Evolutionary conservation across 2,329 filamentous ascomycete species (phyloP).

Genomic region (Sclerotiophoma versabilis): DNA sequence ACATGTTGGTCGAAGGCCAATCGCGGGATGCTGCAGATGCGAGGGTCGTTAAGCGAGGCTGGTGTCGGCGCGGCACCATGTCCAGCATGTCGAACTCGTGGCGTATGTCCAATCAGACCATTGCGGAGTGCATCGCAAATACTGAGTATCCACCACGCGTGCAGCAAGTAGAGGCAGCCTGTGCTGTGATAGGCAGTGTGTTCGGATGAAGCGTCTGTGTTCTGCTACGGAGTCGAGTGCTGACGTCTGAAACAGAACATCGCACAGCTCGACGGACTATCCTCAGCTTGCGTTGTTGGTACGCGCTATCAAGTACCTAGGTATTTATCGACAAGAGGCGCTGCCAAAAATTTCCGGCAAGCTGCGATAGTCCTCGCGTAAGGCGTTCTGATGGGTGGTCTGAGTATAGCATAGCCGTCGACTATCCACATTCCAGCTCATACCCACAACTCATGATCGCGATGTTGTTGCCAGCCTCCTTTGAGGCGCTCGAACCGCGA

Average conservation of each 20-base stretch:
- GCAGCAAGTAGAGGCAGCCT: slow-evolving; percentile 43
- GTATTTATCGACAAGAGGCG: slow-evolving; percentile 71
- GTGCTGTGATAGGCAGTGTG: slow-evolving; percentile 48
- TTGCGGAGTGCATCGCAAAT: slow-evolving; percentile 26
- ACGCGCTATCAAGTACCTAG: slow-evolving; percentile 69
- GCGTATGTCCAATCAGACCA: slow-evolving; percentile 32
- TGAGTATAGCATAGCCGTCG: slow-evolving; percentile 44
- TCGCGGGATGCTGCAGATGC: slow-evolving; percentile 15
- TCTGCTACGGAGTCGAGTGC: slow-evolving; percentile 77
- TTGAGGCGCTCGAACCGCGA: slow-evolving; percentile 7
- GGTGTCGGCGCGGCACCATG: slow-evolving; percentile 30
- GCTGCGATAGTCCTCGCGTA: slow-evolving; percentile 44
- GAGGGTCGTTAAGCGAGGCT: slow-evolving; percentile 38
- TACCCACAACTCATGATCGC: slow-evolving; percentile 35
- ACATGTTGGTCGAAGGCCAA: slow-evolving; percentile 14
- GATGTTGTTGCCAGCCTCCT: slow-evolving; percentile 27
- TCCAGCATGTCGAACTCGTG: slow-evolving; percentile 31
- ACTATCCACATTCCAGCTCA: slow-evolving; percentile 38
- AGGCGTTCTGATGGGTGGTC: slow-evolving; percentile 42
- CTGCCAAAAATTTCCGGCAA: slow-evolving; percentile 57
- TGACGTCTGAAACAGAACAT: slow-evolving; percentile 68
- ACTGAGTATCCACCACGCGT: slow-evolving; percentile 36
- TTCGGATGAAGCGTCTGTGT: slow-evolving; percentile 56
- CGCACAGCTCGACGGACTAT: slow-evolving; percentile 50
- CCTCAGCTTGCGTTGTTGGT: slow-evolving; percentile 57